These are phyloP conservation scores for Kalanchoe fedtschenkoi DNA, from an alignment of 164 flowering plant species.

Conservation along the genomic window DNA sequence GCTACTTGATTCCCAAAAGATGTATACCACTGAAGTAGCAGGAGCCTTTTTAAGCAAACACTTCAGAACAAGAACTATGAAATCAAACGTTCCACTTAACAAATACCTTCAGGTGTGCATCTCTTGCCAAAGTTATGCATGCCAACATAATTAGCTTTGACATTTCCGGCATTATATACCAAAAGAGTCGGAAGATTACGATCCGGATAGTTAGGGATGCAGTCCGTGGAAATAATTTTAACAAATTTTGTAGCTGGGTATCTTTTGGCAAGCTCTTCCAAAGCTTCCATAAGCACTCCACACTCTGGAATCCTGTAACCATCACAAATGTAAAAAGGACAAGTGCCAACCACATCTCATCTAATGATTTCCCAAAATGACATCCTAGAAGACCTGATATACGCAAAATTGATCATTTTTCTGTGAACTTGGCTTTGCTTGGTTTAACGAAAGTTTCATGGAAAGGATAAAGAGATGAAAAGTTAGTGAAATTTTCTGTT, in stretches of 20 bases:
- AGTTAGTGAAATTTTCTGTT: no score
- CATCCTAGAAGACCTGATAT: no score
- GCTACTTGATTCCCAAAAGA: not conserved
- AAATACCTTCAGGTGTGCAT: slow-evolving; percentile 90
- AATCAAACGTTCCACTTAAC: not conserved
- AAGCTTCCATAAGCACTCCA: slow-evolving; percentile 44
- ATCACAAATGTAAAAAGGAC: not conserved
- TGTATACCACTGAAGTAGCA: not conserved
- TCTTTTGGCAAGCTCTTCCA: slow-evolving; percentile 72
- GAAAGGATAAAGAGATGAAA: no score
- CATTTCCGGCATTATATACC: slow-evolving; percentile 82
- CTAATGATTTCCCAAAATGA: not conserved
- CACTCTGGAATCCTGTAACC: slow-evolving; percentile 56
- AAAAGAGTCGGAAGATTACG: slow-evolving; percentile 77
- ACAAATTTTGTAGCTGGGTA: slow-evolving; percentile 90
- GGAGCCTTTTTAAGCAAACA: no score
- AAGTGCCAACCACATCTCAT: not conserved
- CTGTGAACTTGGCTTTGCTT: no score
- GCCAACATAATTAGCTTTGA: slow-evolving; percentile 87
- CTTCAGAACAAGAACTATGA: no score
- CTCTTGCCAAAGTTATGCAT: slow-evolving; percentile 71
- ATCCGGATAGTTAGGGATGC: slow-evolving; percentile 95
- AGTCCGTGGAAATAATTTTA: slow-evolving; percentile 87
- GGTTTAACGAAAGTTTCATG: no score
- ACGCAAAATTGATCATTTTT: no score